These are phyloP conservation scores for Heritiera littoralis DNA, from an alignment of 345 rosid genomes.

Conservation along the genomic window DNA sequence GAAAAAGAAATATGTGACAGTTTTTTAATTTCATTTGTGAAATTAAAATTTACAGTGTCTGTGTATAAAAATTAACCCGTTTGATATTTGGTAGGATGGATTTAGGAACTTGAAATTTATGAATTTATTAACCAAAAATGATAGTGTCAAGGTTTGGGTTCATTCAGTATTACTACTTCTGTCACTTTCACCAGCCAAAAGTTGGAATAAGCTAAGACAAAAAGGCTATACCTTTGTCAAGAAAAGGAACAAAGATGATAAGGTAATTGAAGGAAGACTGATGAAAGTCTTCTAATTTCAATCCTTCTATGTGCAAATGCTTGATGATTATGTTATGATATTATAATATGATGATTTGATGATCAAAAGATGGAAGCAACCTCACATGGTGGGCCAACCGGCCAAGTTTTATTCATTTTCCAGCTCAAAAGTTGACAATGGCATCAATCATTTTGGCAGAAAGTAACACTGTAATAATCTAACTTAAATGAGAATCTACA, in stretches of 20 bases:
- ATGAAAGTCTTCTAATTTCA: not conserved
- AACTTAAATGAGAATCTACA: not conserved
- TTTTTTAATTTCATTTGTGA: no score
- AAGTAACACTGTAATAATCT: not conserved
- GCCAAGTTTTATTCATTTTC: slow-evolving; percentile 13
- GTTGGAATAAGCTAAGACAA: no score
- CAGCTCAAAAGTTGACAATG: slow-evolving; percentile 42
- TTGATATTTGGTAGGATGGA: no score
- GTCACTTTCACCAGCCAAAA: not conserved
- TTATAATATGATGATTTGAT: not conserved
- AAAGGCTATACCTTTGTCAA: not conserved
- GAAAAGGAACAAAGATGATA: slow-evolving; percentile 24
- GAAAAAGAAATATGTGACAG: no score
- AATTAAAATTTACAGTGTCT: no score
- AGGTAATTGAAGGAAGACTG: not conserved
- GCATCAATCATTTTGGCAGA: slow-evolving; percentile 10
- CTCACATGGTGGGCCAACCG: slow-evolving; percentile 34
- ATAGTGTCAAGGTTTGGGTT: no score
- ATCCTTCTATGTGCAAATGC: not conserved
- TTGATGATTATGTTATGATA: slow-evolving; percentile 14
- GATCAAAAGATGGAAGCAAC: slow-evolving; percentile 13
- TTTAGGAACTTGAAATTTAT: no score
- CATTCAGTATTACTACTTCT: no score
- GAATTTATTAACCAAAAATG: no score
- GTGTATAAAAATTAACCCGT: no score